A percentile compares a stretch with the other conserved stretches of the same genome.
These are phyloP conservation scores for Aspergillus transmontanensis DNA, from an alignment of 2,329 filamentous ascomycete species.

Conservation along the genomic window DNA sequence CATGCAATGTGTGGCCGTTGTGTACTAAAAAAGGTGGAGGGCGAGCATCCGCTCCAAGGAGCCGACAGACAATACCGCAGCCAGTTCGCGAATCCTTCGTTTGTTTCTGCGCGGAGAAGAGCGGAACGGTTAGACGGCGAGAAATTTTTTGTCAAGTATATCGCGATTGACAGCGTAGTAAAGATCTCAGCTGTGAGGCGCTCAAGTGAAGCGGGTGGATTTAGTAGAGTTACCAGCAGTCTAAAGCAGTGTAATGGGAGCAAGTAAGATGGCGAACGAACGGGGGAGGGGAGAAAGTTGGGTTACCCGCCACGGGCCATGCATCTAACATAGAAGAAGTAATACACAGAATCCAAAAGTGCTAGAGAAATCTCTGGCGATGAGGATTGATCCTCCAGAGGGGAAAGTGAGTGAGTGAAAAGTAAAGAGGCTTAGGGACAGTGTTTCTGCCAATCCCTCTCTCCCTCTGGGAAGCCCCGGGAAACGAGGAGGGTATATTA, in stretches of 20 bases:
- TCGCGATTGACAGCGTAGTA: constrained; percentile 8
- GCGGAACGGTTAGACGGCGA: constrained; percentile 2
- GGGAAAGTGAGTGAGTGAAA: constrained; percentile 11
- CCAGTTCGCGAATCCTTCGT: constrained; percentile 19
- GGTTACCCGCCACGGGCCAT: constrained; percentile 21
- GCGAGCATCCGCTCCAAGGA: constrained; percentile 33
- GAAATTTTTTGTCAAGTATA: constrained; percentile 5
- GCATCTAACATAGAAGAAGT: constrained; percentile 19
- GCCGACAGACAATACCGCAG: constrained; percentile 27
- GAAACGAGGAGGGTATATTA: constrained; percentile 17
- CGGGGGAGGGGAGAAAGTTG: constrained; percentile 15
- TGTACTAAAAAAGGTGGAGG: constrained; percentile 16
- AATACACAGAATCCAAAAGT: constrained; percentile 13
- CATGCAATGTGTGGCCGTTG: constrained; percentile 28
- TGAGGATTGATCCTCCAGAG: constrained; percentile 6
- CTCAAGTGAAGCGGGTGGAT: not conserved
- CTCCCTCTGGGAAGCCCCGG: constrained; percentile 10
- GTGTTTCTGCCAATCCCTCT: constrained; percentile 18
- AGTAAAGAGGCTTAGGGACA: constrained; percentile 14
- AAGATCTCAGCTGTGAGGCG: not conserved
- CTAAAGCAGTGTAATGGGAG: constrained; percentile 14
- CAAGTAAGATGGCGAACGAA: constrained; percentile 21
- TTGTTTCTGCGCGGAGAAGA: constrained; percentile 5
- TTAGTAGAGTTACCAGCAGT: not conserved
- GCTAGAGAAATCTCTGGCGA: constrained; percentile 15